phyloP scores from a whole-genome alignment of 306 rosid genomes.

The Acacia confusa region DNA sequence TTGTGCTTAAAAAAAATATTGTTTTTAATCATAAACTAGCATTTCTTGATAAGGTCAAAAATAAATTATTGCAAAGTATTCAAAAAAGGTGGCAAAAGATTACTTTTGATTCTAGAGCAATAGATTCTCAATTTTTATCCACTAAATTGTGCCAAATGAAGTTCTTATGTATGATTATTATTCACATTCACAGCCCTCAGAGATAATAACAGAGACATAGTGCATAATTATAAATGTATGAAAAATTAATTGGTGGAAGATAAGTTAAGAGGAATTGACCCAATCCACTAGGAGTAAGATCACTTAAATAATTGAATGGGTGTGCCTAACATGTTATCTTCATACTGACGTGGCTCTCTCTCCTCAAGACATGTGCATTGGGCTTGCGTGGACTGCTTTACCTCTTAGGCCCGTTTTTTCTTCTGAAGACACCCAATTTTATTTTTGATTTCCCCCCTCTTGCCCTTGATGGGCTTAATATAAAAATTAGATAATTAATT shows the following conservation, averaged over 20 bases:
- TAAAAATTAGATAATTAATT: too few species aligned
- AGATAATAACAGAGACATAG: background rate
- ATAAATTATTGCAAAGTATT: background rate
- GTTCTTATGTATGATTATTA: background rate
- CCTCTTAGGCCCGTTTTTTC: conserved; percentile 19
- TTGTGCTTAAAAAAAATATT: too few species aligned
- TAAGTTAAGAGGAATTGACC: conserved; percentile 30
- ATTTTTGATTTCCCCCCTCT: background rate
- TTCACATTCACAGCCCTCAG: conserved; percentile 3
- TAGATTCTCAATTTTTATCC: background rate
- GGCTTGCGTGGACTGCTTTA: conserved; percentile 33
- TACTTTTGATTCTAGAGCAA: background rate
- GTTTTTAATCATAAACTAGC: background rate
- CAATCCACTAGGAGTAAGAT: conserved; percentile 20
- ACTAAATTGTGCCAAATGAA: background rate
- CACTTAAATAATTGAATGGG: conserved; percentile 32
- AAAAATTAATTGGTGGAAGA: background rate
- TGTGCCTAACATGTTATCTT: conserved; percentile 31
- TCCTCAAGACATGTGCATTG: background rate
- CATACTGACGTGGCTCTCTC: conserved; percentile 30
- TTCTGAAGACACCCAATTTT: background rate
- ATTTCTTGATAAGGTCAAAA: background rate
- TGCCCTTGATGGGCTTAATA: too few species aligned
- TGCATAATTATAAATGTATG: background rate
- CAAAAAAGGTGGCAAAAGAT: background rate